phyloP scores from a whole-genome alignment of 495 filamentous ascomycete genomes.

The Aspergillus coremiiformis region DNA sequence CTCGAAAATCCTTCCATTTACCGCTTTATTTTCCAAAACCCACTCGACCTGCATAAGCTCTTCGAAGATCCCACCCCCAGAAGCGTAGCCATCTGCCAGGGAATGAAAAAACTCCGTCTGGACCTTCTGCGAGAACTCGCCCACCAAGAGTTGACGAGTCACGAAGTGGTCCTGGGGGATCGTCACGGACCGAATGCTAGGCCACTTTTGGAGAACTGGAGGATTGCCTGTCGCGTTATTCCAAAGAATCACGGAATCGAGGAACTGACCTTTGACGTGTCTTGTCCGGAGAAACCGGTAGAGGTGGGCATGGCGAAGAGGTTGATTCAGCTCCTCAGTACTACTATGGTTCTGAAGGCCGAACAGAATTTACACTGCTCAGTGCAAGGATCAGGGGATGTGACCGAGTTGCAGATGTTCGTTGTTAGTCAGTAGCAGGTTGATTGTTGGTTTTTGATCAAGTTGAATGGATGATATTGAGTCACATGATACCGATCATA shows the following conservation, averaged over 20 bases:
- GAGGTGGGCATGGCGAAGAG: background rate
- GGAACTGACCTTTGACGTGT: background rate
- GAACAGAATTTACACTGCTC: background rate
- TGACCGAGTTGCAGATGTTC: background rate
- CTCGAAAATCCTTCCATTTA: background rate
- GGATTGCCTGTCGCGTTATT: background rate
- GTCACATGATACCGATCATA: no score
- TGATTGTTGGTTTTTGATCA: no score
- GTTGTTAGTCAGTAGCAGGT: no score
- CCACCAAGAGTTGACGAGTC: background rate
- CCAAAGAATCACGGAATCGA: background rate
- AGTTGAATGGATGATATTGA: no score
- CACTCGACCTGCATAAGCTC: background rate
- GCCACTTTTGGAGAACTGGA: background rate
- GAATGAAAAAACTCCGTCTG: background rate
- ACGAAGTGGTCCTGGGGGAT: background rate
- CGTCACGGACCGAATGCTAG: background rate
- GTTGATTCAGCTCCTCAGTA: background rate
- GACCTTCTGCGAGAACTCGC: background rate
- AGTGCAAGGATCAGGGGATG: background rate
- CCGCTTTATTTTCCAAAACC: background rate
- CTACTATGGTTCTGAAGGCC: background rate
- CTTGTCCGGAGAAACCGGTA: background rate
- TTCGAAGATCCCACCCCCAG: background rate
- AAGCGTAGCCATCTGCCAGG: background rate